phyloP scores from a whole-genome alignment of 495 filamentous ascomycete species.

The Acidiella bohemica region DNA sequence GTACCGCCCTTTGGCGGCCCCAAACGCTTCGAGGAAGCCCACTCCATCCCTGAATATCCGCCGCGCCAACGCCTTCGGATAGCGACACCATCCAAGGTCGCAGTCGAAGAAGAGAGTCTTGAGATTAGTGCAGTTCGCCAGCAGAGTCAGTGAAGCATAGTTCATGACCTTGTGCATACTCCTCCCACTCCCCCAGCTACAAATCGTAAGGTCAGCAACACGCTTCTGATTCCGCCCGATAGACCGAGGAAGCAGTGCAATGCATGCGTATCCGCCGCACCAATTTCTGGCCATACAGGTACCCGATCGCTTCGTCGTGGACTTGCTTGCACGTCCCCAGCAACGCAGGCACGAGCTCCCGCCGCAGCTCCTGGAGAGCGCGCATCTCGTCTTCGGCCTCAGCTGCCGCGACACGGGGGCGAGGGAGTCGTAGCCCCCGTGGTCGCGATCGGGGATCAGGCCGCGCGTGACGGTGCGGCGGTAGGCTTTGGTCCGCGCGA shows the following conservation, averaged over 20 bases:
- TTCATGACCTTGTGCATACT: slow-evolving; percentile 21
- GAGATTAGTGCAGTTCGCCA: slow-evolving; percentile 21
- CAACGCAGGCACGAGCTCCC: slow-evolving; percentile 17
- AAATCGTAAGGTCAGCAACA: slow-evolving; percentile 19
- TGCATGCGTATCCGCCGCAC: slow-evolving; percentile 20
- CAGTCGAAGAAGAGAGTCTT: slow-evolving; percentile 17
- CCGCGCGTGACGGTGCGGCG: slow-evolving; percentile 20
- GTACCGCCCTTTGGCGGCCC: slow-evolving; percentile 12
- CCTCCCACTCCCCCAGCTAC: slow-evolving; percentile 12
- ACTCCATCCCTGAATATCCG: slow-evolving; percentile 23
- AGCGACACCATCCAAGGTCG: slow-evolving; percentile 2
- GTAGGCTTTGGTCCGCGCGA: slow-evolving; percentile 13
- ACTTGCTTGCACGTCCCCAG: slow-evolving; percentile 24
- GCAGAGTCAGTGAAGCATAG: slow-evolving; percentile 17
- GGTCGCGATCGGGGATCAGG: neutral
- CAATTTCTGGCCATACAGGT: slow-evolving; percentile 23
- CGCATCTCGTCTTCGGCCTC: neutral
- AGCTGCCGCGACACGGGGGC: too few species aligned
- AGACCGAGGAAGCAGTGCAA: slow-evolving; percentile 22
- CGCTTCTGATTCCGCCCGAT: slow-evolving; percentile 16
- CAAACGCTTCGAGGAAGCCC: slow-evolving; percentile 24
- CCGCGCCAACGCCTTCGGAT: slow-evolving; percentile 14
- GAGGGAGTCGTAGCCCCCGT: neutral
- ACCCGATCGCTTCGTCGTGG: slow-evolving; percentile 18
- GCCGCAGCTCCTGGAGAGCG: neutral